Conservation (phyloP, 148 eudicot genomes). For the Selenicereus undatus region DNA sequence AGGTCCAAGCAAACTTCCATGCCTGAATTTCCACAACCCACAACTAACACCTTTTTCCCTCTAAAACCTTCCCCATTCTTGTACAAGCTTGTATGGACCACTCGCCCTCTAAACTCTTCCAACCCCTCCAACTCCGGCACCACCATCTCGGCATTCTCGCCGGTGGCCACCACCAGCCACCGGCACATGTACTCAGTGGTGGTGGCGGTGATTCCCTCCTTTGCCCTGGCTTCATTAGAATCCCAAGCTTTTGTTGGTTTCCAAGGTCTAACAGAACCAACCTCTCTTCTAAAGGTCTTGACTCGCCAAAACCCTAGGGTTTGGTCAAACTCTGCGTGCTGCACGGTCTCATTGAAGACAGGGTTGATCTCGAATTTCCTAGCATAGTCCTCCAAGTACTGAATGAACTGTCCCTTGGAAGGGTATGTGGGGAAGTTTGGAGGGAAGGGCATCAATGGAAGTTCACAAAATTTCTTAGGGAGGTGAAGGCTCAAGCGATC, state of each 20-base stretch:
- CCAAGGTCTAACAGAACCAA: background rate
- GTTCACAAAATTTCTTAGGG: slow-evolving; percentile 64
- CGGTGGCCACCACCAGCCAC: slow-evolving; percentile 85
- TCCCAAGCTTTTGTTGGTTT: background rate
- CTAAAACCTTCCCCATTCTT: slow-evolving; percentile 54
- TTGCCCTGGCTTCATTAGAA: too few species aligned
- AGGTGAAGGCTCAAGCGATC: slow-evolving; percentile 61
- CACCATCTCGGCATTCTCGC: slow-evolving; percentile 84
- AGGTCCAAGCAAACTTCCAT: slow-evolving; percentile 95
- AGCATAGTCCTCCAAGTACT: slow-evolving; percentile 52
- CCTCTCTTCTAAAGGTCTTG: slow-evolving; percentile 19
- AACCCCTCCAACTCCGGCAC: slow-evolving; percentile 63
- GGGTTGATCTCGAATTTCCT: slow-evolving; percentile 44
- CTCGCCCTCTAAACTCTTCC: slow-evolving; percentile 37
- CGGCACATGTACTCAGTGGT: slow-evolving; percentile 43
- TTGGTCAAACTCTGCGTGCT: slow-evolving; percentile 43
- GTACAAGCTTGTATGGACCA: slow-evolving; percentile 65
- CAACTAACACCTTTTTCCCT: slow-evolving; percentile 70
- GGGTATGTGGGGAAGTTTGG: slow-evolving; percentile 58
- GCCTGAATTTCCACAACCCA: slow-evolving; percentile 91
- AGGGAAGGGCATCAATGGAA: slow-evolving; percentile 65
- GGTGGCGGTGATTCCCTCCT: background rate
- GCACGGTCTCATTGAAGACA: slow-evolving; percentile 37
- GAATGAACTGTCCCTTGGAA: slow-evolving; percentile 47
- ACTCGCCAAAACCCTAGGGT: slow-evolving; percentile 55